A percentile compares a stretch with the other conserved stretches of the same genome.
Evolutionary conservation across 768 basidiomycete genomes (phyloP).

Genomic region (Podaxis mareebaensis): DNA sequence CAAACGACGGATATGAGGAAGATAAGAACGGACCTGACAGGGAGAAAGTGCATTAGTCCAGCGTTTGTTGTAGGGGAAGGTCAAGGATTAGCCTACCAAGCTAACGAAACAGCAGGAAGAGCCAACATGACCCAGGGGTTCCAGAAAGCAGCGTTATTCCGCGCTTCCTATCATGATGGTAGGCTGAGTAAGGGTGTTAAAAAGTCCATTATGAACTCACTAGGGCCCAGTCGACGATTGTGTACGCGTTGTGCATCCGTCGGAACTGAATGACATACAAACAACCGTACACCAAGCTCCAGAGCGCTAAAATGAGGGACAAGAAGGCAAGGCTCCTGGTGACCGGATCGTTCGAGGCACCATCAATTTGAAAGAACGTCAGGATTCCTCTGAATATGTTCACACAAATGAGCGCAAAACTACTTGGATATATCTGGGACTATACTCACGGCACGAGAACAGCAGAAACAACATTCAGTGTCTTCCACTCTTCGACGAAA

Average conservation of each 20-base stretch:
- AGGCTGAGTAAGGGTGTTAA: neutral
- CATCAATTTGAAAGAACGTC: neutral
- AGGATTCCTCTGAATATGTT: neutral
- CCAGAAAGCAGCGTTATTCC: slow-evolving; percentile 40
- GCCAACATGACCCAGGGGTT: slow-evolving; percentile 69
- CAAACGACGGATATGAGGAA: neutral
- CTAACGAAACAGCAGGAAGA: slow-evolving; percentile 60
- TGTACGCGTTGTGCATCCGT: neutral
- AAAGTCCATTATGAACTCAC: neutral
- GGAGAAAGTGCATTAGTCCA: neutral
- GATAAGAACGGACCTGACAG: neutral
- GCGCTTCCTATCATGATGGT: slow-evolving; percentile 47
- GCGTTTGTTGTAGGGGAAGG: too few species aligned
- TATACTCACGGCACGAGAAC: neutral
- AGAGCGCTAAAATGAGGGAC: slow-evolving; percentile 3
- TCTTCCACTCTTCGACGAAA: neutral
- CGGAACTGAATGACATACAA: slow-evolving; percentile 13
- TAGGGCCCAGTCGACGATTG: slow-evolving; percentile 9
- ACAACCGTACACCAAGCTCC: slow-evolving; percentile 13
- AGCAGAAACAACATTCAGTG: neutral
- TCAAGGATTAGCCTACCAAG: slow-evolving; percentile 40
- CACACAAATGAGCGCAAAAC: neutral
- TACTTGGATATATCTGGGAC: neutral
- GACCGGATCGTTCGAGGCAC: slow-evolving; percentile 3
- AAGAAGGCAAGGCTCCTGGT: slow-evolving; percentile 6